Evolutionary conservation across 2,329 filamentous ascomycete genomes (phyloP).

Genomic region (Fusarium buxicola): DNA sequence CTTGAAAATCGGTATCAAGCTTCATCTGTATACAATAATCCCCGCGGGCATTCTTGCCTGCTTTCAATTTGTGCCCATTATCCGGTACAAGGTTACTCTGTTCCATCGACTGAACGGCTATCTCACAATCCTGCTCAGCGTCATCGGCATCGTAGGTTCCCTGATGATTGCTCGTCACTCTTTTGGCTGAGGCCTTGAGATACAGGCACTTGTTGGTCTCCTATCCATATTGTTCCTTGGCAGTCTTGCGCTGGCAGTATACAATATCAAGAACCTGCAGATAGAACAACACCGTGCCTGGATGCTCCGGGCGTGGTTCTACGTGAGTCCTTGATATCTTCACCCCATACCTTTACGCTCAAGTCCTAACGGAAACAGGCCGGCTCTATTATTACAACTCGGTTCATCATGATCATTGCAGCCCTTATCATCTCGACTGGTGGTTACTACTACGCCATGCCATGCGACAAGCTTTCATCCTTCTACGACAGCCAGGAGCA

Average conservation of each 20-base stretch:
- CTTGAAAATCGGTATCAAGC: background rate
- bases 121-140: background rate
- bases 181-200: background rate
- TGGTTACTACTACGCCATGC: background rate
- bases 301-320: conserved; percentile 2
- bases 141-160: background rate
- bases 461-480: no score
- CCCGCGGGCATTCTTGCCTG: background rate
- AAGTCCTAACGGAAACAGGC: background rate
- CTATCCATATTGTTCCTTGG: background rate
- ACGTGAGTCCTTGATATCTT: background rate
- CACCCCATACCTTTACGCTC: no score
- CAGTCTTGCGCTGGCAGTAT: background rate
- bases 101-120: conserved; percentile 1
- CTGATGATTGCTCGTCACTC: background rate
- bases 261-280: background rate
- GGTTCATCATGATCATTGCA: background rate
- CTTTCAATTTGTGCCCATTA: background rate
- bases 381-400: background rate
- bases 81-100: background rate
- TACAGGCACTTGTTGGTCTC: background rate
- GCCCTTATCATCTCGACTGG: background rate
- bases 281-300: background rate
- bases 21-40: background rate
- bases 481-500: background rate